Base-by-base conservation (phyloP, 2,329 filamentous ascomycete species). In the Escovopsis sp. region DNA sequence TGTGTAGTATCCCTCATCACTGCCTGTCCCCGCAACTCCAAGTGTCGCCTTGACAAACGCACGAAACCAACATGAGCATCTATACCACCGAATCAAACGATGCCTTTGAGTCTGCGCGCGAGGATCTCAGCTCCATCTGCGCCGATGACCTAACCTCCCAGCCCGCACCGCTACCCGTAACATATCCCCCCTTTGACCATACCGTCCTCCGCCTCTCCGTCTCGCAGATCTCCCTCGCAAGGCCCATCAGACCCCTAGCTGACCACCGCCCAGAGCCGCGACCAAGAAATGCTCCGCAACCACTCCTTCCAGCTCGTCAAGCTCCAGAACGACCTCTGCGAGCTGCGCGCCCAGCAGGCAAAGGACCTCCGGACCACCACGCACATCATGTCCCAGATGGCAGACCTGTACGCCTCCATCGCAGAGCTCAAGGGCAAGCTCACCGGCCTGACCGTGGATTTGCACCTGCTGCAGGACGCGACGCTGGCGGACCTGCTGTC, bases 301-400 rank as follows among this genome's bases (percentile, higher is more conserved):
- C 44, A 51, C 38, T 48, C 45, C 1, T 47, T 51, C 33, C 47
- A 51, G 26, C 39, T 51, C n/a, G 47, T 48, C 12, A 36, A 40
- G 2, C 35, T 48, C 6, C 45, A 48, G 33, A 47, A 41, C 9
- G 45, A 48, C 32, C 30, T 49, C 3, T 36, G 43, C 12, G 9
- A 41, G 2, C 19, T 48, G 4, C 23, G n/a, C 8, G 12, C 33
- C 18, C 40, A 41, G 12, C 40, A 33, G 7, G 34, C 18, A 4
- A 36, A 26, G 12, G 38, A 43, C 30, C 8, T 11, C 9, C 23
- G 38, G 9, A 30, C 28, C 8, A n/a, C 19, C 12, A 18, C 40
- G 19, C 26, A 30, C 11, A 15, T 41, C n/a, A 36, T 35, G 12
- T 15, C 33, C 18, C 35, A 43, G 26, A 23, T 36, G 10, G 26